Percentiles rank a stretch among this genome's conserved stretches.
Conservation (phyloP, 75 land plant genomes). For the Ceratopteris richardii region DNA sequence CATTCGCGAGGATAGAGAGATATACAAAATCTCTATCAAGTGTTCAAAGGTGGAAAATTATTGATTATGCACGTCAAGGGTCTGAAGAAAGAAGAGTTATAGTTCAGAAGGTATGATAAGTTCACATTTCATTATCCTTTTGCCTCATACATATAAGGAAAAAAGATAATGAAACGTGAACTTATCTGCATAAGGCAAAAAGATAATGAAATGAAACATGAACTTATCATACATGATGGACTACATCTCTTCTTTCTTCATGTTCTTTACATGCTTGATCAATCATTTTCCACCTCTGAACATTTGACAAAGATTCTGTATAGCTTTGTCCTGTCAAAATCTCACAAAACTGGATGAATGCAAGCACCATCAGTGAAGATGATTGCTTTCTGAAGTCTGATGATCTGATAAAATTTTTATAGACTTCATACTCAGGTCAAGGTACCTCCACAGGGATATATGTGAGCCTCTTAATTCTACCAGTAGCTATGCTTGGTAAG, state of each 20-base stretch:
- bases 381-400: too few relatives aligned
- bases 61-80: conserved; percentile 65
- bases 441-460: conserved; percentile 81
- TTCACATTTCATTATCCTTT: too few relatives aligned
- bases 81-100: conserved; percentile 44
- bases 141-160: too few relatives aligned
- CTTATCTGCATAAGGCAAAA: conserved; percentile 45
- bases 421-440: neutral
- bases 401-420: too few relatives aligned
- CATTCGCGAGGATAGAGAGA: conserved; percentile 47
- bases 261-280: conserved; percentile 75
- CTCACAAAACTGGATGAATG: too few relatives aligned
- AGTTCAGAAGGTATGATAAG: conserved; percentile 31
- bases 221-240: conserved; percentile 42
- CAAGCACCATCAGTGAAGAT: too few relatives aligned
- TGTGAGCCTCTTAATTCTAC: conserved; percentile 53
- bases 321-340: conserved; percentile 72
- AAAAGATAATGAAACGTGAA: too few relatives aligned
- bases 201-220: conserved; percentile 31
- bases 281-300: conserved; percentile 46
- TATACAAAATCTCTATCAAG: conserved; percentile 59
- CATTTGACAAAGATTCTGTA: conserved; percentile 45
- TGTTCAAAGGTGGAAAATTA: conserved; percentile 43
- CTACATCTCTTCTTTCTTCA: conserved; percentile 30
- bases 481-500: too few relatives aligned